A percentile compares a stretch with the other conserved stretches of the same genome.
phyloP scores from a whole-genome alignment of 2,329 filamentous ascomycete species.

The Paramyrothecium roridum region DNA sequence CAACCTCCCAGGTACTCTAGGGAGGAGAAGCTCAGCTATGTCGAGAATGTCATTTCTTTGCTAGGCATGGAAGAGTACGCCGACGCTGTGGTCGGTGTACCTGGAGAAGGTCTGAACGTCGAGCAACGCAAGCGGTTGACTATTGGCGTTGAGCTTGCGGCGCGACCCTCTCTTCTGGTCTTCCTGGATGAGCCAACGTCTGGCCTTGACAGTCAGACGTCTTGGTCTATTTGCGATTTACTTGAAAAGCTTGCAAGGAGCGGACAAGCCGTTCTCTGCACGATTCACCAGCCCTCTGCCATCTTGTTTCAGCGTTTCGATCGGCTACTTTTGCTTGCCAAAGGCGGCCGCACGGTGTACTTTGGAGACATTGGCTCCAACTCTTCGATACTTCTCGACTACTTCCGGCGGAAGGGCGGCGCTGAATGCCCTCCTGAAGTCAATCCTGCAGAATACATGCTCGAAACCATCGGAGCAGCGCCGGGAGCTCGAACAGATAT shows the following conservation, averaged over 20 bases:
- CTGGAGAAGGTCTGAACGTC: conserved; percentile 22
- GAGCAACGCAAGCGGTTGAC: conserved; percentile 44
- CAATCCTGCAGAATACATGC: conserved; percentile 68
- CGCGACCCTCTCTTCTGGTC: conserved; percentile 32
- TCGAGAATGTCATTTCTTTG: conserved; percentile 46
- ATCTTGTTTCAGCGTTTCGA: background rate
- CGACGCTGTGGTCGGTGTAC: conserved; percentile 41
- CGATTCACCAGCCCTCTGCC: conserved; percentile 44
- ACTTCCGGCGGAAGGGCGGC: conserved; percentile 61
- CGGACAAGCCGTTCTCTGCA: conserved; percentile 43
- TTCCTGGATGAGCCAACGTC: conserved; percentile 48
- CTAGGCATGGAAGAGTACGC: conserved; percentile 37
- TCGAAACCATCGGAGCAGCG: conserved; percentile 39
- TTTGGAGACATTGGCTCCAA: conserved; percentile 53
- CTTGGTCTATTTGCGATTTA: conserved; percentile 68
- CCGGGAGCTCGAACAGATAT: conserved; percentile 40
- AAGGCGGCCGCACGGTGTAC: conserved; percentile 27
- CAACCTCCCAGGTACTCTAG: conserved; percentile 37
- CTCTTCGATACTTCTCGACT: conserved; percentile 37
- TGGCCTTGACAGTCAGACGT: conserved; percentile 53
- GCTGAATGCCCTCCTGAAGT: conserved; percentile 45
- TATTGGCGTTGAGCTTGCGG: conserved; percentile 36
- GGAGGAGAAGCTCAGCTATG: conserved; percentile 43
- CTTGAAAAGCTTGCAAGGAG: conserved; percentile 55
- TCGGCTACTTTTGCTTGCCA: background rate